A percentile compares a stretch with the other conserved stretches of the same genome.
Evolutionary conservation across 1,139 yeast species (phyloP).

Genomic region (Geotrichum reessii): DNA sequence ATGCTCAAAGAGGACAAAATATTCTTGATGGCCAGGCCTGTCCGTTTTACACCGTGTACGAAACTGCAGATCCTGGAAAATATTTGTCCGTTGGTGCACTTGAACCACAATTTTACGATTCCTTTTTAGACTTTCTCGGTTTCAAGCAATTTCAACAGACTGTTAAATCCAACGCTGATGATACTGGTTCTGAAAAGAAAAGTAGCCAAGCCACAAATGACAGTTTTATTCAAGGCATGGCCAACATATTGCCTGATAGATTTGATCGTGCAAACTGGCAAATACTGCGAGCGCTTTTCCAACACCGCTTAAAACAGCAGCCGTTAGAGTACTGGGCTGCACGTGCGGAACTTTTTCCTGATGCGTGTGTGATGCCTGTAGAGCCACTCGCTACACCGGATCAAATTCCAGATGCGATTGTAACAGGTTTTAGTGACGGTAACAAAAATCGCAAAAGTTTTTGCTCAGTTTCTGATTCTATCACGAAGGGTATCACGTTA

Average conservation of each 20-base stretch:
- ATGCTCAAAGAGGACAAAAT: slow-evolving; percentile 21
- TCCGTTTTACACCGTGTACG: slow-evolving; percentile 23
- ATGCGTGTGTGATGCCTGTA: slow-evolving; percentile 22
- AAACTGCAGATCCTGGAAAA: slow-evolving; percentile 19
- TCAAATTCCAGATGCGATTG: slow-evolving; percentile 16
- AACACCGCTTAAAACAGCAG: slow-evolving; percentile 13
- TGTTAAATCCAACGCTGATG: too few species aligned
- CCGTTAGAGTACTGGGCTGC: slow-evolving; percentile 19
- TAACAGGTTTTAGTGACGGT: slow-evolving; percentile 3
- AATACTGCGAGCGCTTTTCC: slow-evolving; percentile 13
- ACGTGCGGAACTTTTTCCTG: slow-evolving; percentile 16
- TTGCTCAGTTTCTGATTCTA: too few species aligned
- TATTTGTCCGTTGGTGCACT: slow-evolving; percentile 25
- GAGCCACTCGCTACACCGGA: slow-evolving; percentile 16
- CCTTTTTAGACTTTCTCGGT: slow-evolving; percentile 18
- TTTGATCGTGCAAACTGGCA: slow-evolving; percentile 22
- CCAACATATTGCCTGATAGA: slow-evolving; percentile 13
- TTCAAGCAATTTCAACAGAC: too few species aligned
- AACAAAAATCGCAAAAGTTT: too few species aligned
- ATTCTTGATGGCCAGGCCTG: slow-evolving; percentile 22
- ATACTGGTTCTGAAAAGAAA: background rate
- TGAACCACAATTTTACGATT: slow-evolving; percentile 24
- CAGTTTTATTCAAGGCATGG: background rate
- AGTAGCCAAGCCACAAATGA: too few species aligned
- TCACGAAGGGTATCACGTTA: background rate